These are phyloP conservation scores for Neonectria hederae DNA, from an alignment of 2,329 filamentous ascomycete genomes.

Conservation along the genomic window DNA sequence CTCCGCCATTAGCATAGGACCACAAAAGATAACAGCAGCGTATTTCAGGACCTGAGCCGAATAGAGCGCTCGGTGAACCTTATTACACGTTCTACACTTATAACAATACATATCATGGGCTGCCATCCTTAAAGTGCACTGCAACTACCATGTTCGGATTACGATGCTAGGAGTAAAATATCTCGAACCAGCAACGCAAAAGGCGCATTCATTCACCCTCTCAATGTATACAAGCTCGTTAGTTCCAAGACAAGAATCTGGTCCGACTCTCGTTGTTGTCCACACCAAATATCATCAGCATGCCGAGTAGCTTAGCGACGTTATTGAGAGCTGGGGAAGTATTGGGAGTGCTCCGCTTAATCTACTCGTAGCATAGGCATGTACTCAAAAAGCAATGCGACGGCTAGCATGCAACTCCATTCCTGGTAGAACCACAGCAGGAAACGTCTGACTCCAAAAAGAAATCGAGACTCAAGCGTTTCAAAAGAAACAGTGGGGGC, in stretches of 20 bases:
- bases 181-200: background rate
- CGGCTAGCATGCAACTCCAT: background rate
- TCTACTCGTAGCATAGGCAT: background rate
- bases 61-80: too few relatives aligned
- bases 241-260: background rate
- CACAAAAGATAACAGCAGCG: too few relatives aligned
- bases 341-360: background rate
- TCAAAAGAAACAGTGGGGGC: background rate
- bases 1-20: too few relatives aligned
- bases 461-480: background rate
- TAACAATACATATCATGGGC: too few relatives aligned
- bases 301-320: background rate
- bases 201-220: background rate
- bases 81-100: too few relatives aligned
- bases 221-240: too few relatives aligned
- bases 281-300: background rate
- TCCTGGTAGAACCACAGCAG: background rate
- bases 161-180: background rate
- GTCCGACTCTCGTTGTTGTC: background rate
- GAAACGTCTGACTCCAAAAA: background rate
- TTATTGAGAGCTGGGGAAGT: background rate
- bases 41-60: too few relatives aligned
- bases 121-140: too few relatives aligned
- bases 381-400: background rate
- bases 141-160: background rate